phyloP scores from a whole-genome alignment of 768 basidiomycete genomes.

The Floccularia luteovirens region DNA sequence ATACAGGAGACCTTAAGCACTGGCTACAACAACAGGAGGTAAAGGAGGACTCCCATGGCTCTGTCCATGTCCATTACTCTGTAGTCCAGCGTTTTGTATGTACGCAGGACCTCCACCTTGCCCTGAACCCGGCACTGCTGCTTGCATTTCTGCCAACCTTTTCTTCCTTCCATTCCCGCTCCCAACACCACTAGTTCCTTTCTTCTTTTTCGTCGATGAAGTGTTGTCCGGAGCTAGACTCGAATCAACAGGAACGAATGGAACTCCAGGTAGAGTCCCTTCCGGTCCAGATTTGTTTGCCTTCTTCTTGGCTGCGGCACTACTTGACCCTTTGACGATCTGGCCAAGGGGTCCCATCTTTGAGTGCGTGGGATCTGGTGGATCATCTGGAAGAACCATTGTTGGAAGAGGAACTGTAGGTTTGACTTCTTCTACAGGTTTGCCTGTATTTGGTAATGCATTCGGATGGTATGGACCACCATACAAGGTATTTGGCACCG shows the following conservation, averaged over 20 bases:
- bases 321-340: slow-evolving; percentile 44
- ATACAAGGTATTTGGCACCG: not conserved
- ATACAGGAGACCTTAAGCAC: slow-evolving; percentile 11
- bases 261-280: not conserved
- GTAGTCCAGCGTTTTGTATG: slow-evolving; percentile 8
- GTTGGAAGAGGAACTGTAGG: slow-evolving; percentile 12
- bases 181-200: slow-evolving; percentile 29
- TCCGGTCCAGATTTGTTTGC: slow-evolving; percentile 22
- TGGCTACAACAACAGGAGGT: slow-evolving; percentile 21
- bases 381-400: slow-evolving; percentile 56
- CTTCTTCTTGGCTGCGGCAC: slow-evolving; percentile 54
- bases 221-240: slow-evolving; percentile 6
- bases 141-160: slow-evolving; percentile 13
- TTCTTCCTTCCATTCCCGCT: slow-evolving; percentile 42
- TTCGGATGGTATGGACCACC: not conserved
- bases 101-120: slow-evolving; percentile 4
- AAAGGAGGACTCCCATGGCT: slow-evolving; percentile 10
- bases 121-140: slow-evolving; percentile 1
- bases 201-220: slow-evolving; percentile 34
- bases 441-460: not conserved
- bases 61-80: not conserved
- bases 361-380: slow-evolving; percentile 44
- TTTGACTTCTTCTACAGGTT: slow-evolving; percentile 10
- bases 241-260: slow-evolving; percentile 6
- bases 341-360: slow-evolving; percentile 81